Evolutionary conservation across 2,329 filamentous ascomycete species (phyloP), one percentile per base, ranked within the genome.

Genomic region (Talaromyces atroroseus): DNA sequence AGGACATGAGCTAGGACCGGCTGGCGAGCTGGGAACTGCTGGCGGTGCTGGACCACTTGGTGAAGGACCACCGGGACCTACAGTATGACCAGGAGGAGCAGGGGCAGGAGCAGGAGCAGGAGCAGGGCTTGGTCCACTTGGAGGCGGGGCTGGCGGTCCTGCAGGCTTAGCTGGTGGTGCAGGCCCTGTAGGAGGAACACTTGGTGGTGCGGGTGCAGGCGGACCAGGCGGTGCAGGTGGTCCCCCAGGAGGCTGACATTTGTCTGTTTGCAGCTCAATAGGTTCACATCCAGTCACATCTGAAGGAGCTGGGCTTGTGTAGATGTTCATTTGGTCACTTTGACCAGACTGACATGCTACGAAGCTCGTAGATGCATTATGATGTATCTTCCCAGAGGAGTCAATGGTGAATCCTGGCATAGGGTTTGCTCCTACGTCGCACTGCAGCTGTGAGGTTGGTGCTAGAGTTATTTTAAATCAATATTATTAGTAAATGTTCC

Each of bases 371-470:
- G 73, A 77, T 47, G 78, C 79, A 32, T 81, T 71, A 68, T 79
- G 81, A 2, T 74, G 73, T 20, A 88, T 65, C 6, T 68, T 64
- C 34, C 84, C 83, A 58, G 80, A 70, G 24, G 78, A 78, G 47
- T 70, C 74, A 57, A 87, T 75, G 7, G 74, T 72, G 70, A 87
- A 88, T 29, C 83, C 84, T 32, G 75, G 65, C 21, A 74, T 77
- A 10, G 81, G 78, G 14, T 64, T 61, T 12, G 79, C 79, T 48
- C 80, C 79, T 20, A 64, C 61, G 61, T 88, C 84, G 63, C 85
- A 87, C 65, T 86, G 83, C 58, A 83, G 80, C 49, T 85, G 80
- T 26, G 76, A 78, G 1, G 82, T 83, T 0, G 80, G 78, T 42
- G 78, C 78, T 81, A 59, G 14, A 57, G 7, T 26, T 49, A 29